These are phyloP conservation scores for Russula ochroleuca DNA, from an alignment of 768 basidiomycete species.

Conservation along the genomic window DNA sequence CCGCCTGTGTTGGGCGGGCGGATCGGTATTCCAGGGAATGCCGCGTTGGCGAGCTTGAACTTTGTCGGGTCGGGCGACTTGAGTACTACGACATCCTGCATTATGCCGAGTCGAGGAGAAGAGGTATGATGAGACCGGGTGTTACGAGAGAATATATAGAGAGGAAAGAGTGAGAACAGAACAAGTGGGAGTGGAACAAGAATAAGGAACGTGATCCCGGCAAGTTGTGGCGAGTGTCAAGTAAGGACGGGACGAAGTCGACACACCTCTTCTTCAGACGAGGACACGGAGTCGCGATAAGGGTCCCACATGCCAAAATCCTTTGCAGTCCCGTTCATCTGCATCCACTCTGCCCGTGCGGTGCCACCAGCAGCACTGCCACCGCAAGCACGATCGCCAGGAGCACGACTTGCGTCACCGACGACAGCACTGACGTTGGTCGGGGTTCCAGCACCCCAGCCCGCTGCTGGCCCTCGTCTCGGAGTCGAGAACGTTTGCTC, in stretches of 20 bases:
- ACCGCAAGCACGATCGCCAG: conserved; percentile 11
- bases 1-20: not conserved
- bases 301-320: conserved; percentile 13
- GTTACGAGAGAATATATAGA: conserved; percentile 17
- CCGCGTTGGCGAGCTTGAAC: conserved; percentile 24
- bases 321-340: conserved; percentile 19
- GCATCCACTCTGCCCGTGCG: conserved; percentile 16
- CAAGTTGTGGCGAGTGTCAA: conserved; percentile 17
- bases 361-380: conserved; percentile 1
- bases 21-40: conserved; percentile 8
- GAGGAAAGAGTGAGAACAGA: not conserved
- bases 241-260: conserved; percentile 16
- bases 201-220: conserved; percentile 10
- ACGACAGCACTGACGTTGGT: conserved; percentile 7
- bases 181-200: not conserved
- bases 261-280: conserved; percentile 27
- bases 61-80: conserved; percentile 24
- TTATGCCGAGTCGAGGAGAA: conserved; percentile 16
- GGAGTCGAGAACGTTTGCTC: not conserved
- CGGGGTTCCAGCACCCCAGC: not conserved
- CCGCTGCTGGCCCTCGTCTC: not conserved
- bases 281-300: conserved; percentile 20
- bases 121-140: conserved; percentile 23
- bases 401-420: conserved; percentile 2
- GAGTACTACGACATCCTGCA: conserved; percentile 27